Base-by-base conservation (phyloP, 768 basidiomycete species). In the Collybia sp. region DNA sequence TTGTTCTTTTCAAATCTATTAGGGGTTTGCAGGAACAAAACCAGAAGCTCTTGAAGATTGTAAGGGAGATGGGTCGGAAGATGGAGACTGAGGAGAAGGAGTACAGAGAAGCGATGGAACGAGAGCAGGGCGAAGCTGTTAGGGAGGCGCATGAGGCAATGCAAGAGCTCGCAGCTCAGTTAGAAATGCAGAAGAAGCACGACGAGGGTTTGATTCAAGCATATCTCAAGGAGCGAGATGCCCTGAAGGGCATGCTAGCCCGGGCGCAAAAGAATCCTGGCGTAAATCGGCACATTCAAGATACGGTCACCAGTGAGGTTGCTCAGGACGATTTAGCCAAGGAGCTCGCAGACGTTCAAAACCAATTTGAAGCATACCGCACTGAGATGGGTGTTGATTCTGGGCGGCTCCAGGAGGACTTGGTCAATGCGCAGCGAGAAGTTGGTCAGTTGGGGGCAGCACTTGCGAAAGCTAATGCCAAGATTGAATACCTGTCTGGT, bases 61-160 rank as follows among this genome's bases (percentile, higher is more conserved):
- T 86, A 11, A 75, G 94, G 13, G 87, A 89, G 45, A 73, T 98
- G 33, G 92, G 88, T 5, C 66, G 74, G 32, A 85, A 88, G 70
- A 79, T 97, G 76, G 96, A 98, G 66, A 71, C 71, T 5, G 86
- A 88, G 54, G 92, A 95, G 64, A 75, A 72, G 52, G 88, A 90
- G 18, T 85, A 87, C 53, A 76, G 77, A 37, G 83, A 81, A 40
- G 61, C 66, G 5, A 78, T 88, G 64, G 82, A 89, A 53, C 74
- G 68, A 54, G 89, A 88, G 58, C 88, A 90, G 54, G 75, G 72
- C 19, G 84, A 85, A 55, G 91, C 92, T 0, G 75, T 98, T 9
- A 75, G 78, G 31, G 92, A 96, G 64, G 95, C 95, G 0, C 88
- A 93, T 48, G 83, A 88, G 44, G 83, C 89, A 1, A 93, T 98